Evolutionary conservation across 345 rosid species (phyloP).

Genomic region (Murraya paniculata): DNA sequence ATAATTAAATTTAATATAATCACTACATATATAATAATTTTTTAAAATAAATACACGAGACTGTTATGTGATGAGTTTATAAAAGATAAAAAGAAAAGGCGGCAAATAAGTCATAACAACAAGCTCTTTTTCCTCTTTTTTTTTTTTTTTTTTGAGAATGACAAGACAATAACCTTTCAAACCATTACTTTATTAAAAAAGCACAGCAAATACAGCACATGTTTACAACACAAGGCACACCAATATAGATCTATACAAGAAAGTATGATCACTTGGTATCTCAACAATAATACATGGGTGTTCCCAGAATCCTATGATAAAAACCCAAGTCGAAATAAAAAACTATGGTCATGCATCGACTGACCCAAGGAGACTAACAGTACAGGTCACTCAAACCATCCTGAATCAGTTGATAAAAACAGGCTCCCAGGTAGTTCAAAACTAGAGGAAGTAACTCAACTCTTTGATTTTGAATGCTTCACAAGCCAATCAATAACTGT

Average conservation of each 20-base stretch:
- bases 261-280: slow-evolving; percentile 20
- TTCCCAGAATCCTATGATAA: slow-evolving; percentile 1
- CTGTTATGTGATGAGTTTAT: too few species aligned
- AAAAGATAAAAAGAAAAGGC: too few species aligned
- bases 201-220: slow-evolving; percentile 13
- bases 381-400: slow-evolving; percentile 7
- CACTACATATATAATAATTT: rapidly evolving
- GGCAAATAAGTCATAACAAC: too few species aligned
- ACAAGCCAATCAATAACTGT: slow-evolving; percentile 71
- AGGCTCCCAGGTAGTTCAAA: background rate
- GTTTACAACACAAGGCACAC: slow-evolving; percentile 23
- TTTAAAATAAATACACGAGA: too few species aligned
- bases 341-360: slow-evolving; percentile 13
- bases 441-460: slow-evolving; percentile 27
- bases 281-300: slow-evolving; percentile 12
- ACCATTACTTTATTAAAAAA: slow-evolving; percentile 19
- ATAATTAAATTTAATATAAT: too few species aligned
- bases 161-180: background rate
- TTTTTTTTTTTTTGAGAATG: background rate
- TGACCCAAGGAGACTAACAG: slow-evolving; percentile 20
- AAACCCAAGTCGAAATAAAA: slow-evolving; percentile 15
- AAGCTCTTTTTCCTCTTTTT: too few species aligned
- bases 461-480: slow-evolving; percentile 68
- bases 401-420: slow-evolving; percentile 1
- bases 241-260: slow-evolving; percentile 28